Conservation (phyloP, 495 filamentous ascomycete genomes). For the Talaromyces thailandensis region DNA sequence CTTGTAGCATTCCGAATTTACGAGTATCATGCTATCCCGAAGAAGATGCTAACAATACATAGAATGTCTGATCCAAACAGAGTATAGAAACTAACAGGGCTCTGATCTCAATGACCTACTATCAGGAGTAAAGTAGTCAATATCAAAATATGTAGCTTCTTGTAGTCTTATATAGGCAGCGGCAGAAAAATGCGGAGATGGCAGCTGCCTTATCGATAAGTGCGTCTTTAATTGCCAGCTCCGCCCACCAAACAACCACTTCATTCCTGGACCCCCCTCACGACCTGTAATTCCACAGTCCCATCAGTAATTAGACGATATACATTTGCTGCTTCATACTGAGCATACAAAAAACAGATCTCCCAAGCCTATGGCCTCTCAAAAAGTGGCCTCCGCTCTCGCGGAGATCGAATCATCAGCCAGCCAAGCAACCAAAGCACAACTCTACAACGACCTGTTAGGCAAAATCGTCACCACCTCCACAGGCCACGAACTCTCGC, state of each 20-base stretch:
- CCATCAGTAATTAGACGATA: too few relatives aligned
- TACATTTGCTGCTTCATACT: too few relatives aligned
- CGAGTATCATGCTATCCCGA: not conserved
- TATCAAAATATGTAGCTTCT: not conserved
- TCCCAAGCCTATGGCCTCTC: constrained; percentile 41
- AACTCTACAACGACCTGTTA: constrained; percentile 61
- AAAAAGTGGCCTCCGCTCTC: constrained; percentile 47
- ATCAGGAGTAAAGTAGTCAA: not conserved
- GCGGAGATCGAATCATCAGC: constrained; percentile 42
- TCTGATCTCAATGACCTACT: not conserved
- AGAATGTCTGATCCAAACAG: not conserved
- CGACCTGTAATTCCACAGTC: not conserved
- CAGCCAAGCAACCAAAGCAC: constrained; percentile 44
- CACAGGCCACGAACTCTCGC: constrained; percentile 41
- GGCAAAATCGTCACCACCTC: constrained; percentile 49
- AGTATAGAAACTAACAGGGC: not conserved
- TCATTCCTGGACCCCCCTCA: not conserved
- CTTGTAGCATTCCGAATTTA: not conserved
- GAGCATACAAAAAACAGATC: not conserved
- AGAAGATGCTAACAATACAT: not conserved
- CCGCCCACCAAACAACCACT: not conserved
- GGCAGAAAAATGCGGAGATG: not conserved
- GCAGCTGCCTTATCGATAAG: constrained; percentile 1
- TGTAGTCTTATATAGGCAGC: not conserved
- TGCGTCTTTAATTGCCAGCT: not conserved